Conservation (phyloP, 139 green algal species). For the Ettlia oleoabundans region DNA sequence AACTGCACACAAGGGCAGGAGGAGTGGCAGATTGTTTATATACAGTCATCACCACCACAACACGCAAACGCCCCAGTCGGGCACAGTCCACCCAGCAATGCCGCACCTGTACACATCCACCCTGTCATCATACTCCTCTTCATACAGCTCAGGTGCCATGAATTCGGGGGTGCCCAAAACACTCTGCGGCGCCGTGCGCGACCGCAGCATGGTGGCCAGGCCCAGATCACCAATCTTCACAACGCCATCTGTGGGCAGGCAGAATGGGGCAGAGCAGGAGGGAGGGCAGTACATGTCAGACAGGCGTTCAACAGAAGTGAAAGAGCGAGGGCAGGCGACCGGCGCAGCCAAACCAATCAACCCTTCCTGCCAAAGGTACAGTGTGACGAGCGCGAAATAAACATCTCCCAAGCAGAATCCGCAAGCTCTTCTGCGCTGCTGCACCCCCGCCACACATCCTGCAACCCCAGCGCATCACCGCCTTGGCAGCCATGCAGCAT, state of each 20-base stretch:
- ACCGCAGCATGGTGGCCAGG: conserved; percentile 92
- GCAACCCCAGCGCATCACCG: background rate
- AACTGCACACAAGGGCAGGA: conserved; percentile 44
- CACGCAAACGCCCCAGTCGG: background rate
- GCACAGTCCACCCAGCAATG: background rate
- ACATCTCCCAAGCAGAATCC: too few species aligned
- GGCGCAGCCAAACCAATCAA: too few species aligned
- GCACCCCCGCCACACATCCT: background rate
- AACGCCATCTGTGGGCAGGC: conserved; percentile 67
- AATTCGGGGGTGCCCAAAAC: conserved; percentile 98
- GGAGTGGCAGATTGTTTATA: too few species aligned
- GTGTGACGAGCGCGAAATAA: too few species aligned
- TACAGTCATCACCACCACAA: background rate
- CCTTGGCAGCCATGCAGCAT: background rate
- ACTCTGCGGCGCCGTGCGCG: conserved; percentile 86
- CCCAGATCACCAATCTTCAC: conserved; percentile 99
- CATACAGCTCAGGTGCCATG: conserved; percentile 99
- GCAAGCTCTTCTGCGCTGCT: too few species aligned
- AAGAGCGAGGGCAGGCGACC: background rate
- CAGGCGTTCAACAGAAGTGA: background rate
- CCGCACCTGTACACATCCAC: conserved; percentile 89
- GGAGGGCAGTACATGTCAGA: too few species aligned
- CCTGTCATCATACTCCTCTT: conserved; percentile 99
- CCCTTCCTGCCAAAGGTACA: too few species aligned
- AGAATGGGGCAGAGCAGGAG: background rate